Evolutionary conservation across 805 yeast genomes (phyloP), one percentile per base, ranked within the genome.

Genomic region (Cyberlindnera nakhonratchasimensis): DNA sequence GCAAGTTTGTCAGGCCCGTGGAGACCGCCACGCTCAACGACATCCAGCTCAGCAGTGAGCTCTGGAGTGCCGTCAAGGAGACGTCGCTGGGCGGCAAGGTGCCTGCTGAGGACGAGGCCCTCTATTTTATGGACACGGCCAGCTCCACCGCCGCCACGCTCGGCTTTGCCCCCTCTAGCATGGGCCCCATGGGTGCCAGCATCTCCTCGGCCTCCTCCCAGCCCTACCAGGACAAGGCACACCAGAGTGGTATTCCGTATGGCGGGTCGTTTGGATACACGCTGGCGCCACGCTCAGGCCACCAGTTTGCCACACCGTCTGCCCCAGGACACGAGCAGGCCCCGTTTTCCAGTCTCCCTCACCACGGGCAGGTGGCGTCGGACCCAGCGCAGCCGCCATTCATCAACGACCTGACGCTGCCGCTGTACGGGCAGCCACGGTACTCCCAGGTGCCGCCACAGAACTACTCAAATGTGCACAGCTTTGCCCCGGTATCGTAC

Each of bases 61-160:
- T 83, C 31, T 69, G 80, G 70, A 65, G 64, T 43, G 81, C 86
- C 0, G 69, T 81, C 34, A 75, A 76, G 50, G 78, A 77, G 40
- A 69, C 77, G 12, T 69, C 80, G 1, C 63, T 81, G 17, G 88
- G 89, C 2, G 80, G 80, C 0, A 73, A 75, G 55, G 51, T 54
- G 40, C 56, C 65, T 11, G 58, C 67, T 33, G 80, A 74, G 43
- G 79, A 74, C 46, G 79, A 74, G 48, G 70, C 77, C 1, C 66
- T 64, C 45, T 75, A 71, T 51, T 69, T 66, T 42, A 59, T 73
- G 55, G 80, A 74, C 48, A 57, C 63, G 14, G 42, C 54, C 11
- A 49, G 47, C 33, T 51, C 60, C 22, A 46, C 46, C 34, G 52
- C 58, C 11, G 26, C 40, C 20, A 48, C 51, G 8, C 26, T 48